These are phyloP conservation scores for Trypanosoma lewisi DNA, from an alignment of 208 protist genomes.

Conservation along the genomic window DNA sequence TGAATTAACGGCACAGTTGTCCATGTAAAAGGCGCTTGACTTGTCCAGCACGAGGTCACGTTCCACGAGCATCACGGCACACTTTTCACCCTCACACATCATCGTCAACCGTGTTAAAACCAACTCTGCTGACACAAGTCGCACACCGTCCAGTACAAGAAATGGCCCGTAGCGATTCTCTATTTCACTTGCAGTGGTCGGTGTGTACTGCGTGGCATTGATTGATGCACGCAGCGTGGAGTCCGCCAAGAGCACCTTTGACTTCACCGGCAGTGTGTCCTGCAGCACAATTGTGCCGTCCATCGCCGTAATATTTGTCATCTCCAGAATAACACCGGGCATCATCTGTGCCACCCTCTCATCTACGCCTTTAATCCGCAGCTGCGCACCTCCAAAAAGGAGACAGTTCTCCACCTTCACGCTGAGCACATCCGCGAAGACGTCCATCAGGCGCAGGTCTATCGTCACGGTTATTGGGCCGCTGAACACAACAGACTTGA, in stretches of 20 bases:
- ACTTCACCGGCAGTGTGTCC: neutral
- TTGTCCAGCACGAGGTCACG: neutral
- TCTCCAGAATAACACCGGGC: slow-evolving; percentile 2
- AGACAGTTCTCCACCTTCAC: slow-evolving; percentile 12
- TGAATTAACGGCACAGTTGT: slow-evolving; percentile 7
- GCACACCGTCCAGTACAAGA: slow-evolving; percentile 10
- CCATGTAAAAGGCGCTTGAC: slow-evolving; percentile 14
- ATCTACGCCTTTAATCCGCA: slow-evolving; percentile 6
- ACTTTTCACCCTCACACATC: neutral
- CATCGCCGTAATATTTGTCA: slow-evolving; percentile 8
- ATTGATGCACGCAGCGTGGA: neutral
- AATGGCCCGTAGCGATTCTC: neutral
- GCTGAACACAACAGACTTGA: slow-evolving; percentile 7
- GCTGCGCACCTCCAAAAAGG: slow-evolving; percentile 6
- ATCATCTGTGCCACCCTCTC: neutral
- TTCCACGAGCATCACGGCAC: slow-evolving; percentile 16
- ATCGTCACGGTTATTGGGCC: slow-evolving; percentile 16
- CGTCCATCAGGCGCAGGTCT: slow-evolving; percentile 7
- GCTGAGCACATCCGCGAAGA: neutral
- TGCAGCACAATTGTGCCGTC: slow-evolving; percentile 15
- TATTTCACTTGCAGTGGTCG: neutral
- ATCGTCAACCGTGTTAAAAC: slow-evolving; percentile 7
- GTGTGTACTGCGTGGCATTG: neutral
- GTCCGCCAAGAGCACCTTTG: slow-evolving; percentile 5
- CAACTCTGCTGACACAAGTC: neutral